These are phyloP conservation scores for Barbarea vulgaris DNA, from an alignment of 345 rosid species.

Conservation along the genomic window DNA sequence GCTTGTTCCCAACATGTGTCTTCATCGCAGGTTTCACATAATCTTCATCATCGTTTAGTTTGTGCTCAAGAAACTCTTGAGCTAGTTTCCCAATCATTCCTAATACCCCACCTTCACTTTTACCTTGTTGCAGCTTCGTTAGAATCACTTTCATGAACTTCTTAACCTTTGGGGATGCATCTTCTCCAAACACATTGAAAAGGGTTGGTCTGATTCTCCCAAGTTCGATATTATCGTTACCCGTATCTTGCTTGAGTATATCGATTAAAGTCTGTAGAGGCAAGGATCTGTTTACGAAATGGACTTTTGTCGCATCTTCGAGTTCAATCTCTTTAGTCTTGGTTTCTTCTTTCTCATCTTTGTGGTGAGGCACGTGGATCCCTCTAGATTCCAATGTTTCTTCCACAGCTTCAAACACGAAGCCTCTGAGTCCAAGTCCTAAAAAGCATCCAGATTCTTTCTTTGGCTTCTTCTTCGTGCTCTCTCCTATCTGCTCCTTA, in stretches of 20 bases:
- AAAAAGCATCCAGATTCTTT: conserved; percentile 47
- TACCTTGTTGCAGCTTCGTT: conserved; percentile 57
- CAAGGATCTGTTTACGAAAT: conserved; percentile 63
- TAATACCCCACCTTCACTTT: conserved; percentile 61
- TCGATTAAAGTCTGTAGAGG: conserved; percentile 88
- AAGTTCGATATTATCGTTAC: conserved; percentile 72
- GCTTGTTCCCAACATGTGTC: conserved; percentile 57
- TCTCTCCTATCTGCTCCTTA: conserved; percentile 94
- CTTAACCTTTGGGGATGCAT: conserved; percentile 87
- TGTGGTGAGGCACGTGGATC: conserved; percentile 54
- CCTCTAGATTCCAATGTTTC: conserved; percentile 65
- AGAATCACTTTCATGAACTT: conserved; percentile 86
- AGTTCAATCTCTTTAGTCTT: conserved; percentile 43
- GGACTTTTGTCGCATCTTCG: conserved; percentile 45
- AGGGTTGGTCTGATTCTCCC: conserved; percentile 89
- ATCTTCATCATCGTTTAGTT: conserved; percentile 64
- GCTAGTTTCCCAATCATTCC: conserved; percentile 85
- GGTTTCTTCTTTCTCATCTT: conserved; percentile 46
- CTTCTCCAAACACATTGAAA: conserved; percentile 82
- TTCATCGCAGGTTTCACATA: conserved; percentile 71
- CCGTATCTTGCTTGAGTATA: conserved; percentile 85
- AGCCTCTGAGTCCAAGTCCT: conserved; percentile 47
- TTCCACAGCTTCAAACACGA: conserved; percentile 54
- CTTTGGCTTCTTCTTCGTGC: conserved; percentile 54
- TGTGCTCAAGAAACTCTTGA: conserved; percentile 75